These are phyloP conservation scores for Eucalyptus tenuipes DNA, from an alignment of 345 rosid species.

Conservation along the genomic window DNA sequence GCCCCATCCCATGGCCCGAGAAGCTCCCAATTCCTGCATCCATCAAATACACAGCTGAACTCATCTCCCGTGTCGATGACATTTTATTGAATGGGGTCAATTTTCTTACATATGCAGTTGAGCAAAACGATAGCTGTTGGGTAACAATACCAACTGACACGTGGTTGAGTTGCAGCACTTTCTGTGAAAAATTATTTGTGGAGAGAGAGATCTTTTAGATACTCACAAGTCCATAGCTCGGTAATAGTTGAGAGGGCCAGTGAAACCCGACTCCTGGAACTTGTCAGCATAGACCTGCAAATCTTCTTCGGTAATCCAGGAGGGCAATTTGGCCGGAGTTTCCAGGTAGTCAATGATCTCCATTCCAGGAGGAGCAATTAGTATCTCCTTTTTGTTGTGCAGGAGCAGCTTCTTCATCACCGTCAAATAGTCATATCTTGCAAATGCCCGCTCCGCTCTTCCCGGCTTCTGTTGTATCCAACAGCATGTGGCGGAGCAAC, in stretches of 20 bases:
- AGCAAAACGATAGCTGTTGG: background rate
- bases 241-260: constrained; percentile 74
- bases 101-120: background rate
- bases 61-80: background rate
- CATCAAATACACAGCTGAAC: background rate
- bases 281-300: constrained; percentile 30
- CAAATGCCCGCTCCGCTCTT: constrained; percentile 62
- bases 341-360: constrained; percentile 15
- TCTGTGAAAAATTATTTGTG: background rate
- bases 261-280: constrained; percentile 55
- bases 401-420: constrained; percentile 48
- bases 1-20: constrained; percentile 55
- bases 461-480: constrained; percentile 37
- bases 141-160: background rate
- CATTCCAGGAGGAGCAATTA: constrained; percentile 49
- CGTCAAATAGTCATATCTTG: constrained; percentile 40
- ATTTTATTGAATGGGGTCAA: background rate
- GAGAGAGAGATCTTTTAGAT: background rate
- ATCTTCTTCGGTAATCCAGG: constrained; percentile 64
- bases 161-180: background rate
- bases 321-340: constrained; percentile 25
- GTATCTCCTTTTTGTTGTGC: constrained; percentile 35
- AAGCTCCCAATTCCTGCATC: constrained; percentile 58
- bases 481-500: background rate
- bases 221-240: constrained; percentile 49